Evolutionary conservation across 495 filamentous ascomycete species (phyloP), one percentile per base, ranked within the genome.

Genomic region (Aspergillus bridgeri): DNA sequence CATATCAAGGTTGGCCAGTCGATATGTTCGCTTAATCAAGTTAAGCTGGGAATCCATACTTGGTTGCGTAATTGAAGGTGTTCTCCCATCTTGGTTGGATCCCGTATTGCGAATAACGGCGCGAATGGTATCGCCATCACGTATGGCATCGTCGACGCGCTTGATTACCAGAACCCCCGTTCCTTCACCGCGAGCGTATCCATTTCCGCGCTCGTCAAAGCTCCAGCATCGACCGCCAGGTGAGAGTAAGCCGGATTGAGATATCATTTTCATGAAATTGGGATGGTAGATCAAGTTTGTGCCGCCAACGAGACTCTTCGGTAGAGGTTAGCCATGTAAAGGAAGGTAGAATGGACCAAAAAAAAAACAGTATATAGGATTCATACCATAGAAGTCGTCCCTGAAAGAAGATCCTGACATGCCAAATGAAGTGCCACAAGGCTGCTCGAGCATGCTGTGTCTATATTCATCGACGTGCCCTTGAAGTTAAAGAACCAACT

Each of bases 71-170:
- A 80, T 75, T 11, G 73, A 74, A 13, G 55, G 48, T 15, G 76
- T 81, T 6, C 75, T 79, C 9, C 83, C 84, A 69, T 88, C 84
- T 58, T 86, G 71, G 18, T 76, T 75, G 33, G 65, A 61, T 1
- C 62, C 65, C 0, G 66, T 67, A 22, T 67, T 64, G 17, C 68
- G 66, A 49, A 72, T 69, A 1, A 79, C 62, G 1, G 75, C 77
- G 2, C 76, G 72, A 33, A 84, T 76, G 0, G 68, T 63, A 64
- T 83, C 75, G 7, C 71, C 73, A 42, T 78, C 70, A 60, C 53
- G 73, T 49, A 62, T 59, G 18, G 79, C 79, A 20, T 66, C 66
- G 3, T 3, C 6, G 51, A 42, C 27, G 4, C 33, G 33, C 9
- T 58, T 49, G 21, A 53, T 47, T 29, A 54, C 33, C 33, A 38